A percentile compares a stretch with the other conserved stretches of the same genome.
These are phyloP conservation scores for Solanum etuberosum DNA, from an alignment of 257 asterid genomes.

Conservation along the genomic window DNA sequence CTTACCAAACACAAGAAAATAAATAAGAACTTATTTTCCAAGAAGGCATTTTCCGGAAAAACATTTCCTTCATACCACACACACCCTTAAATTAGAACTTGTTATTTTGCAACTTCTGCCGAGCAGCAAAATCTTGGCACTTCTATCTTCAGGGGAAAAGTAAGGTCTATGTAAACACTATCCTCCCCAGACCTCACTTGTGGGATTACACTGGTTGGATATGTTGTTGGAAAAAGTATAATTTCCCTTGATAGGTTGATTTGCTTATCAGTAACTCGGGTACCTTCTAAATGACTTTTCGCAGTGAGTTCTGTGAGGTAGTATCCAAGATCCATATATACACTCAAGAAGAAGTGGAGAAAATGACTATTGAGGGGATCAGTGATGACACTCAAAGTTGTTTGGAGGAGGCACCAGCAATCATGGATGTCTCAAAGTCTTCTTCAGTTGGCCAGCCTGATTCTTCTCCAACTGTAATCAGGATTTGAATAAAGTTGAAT, in stretches of 20 bases:
- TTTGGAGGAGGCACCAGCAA: slow-evolving; percentile 70
- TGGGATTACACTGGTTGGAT: not conserved
- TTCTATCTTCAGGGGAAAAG: not conserved
- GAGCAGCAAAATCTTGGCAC: not conserved
- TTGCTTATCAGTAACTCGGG: not conserved
- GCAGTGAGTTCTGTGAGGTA: slow-evolving; percentile 82
- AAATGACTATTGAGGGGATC: slow-evolving; percentile 60
- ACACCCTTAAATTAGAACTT: not conserved
- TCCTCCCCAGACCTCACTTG: not conserved
- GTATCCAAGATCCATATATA: slow-evolving; percentile 76
- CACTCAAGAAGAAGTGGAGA: slow-evolving; percentile 90
- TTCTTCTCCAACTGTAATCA: slow-evolving; percentile 34
- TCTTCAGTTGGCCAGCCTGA: slow-evolving; percentile 75
- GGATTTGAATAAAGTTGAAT: slow-evolving; percentile 19
- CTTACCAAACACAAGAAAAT: not conserved
- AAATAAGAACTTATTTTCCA: not conserved
- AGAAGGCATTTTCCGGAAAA: not conserved
- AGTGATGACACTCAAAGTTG: slow-evolving; percentile 90
- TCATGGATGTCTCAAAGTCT: slow-evolving; percentile 52
- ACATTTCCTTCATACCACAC: not conserved
- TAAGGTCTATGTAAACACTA: not conserved
- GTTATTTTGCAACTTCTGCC: not conserved
- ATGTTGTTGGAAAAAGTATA: not conserved
- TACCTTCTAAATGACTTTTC: not conserved
- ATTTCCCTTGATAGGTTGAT: not conserved